Conservation (phyloP, 2,329 filamentous ascomycete species). For the Myriosclerotinia duriaeana region DNA sequence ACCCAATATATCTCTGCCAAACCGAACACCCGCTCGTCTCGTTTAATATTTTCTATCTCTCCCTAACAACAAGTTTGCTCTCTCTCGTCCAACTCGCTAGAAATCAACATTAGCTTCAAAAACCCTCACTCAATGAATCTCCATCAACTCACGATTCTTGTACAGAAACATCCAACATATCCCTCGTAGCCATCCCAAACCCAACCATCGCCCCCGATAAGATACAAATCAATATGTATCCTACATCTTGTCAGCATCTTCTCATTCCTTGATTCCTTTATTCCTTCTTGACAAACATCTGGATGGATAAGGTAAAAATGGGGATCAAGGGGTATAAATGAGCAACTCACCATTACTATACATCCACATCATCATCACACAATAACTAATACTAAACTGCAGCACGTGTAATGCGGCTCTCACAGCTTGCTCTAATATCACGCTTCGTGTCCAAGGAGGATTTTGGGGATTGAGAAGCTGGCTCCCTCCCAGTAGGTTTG, state of each 20-base stretch:
- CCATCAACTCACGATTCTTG: conserved; percentile 14
- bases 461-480: not conserved
- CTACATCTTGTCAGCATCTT: conserved; percentile 22
- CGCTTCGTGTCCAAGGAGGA: not conserved
- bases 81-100: conserved; percentile 17
- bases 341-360: conserved; percentile 32
- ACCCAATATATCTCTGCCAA: not conserved
- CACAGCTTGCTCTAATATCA: conserved; percentile 27
- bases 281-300: no score
- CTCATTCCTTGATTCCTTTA: not conserved
- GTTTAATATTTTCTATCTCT: not conserved
- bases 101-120: not conserved
- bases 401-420: conserved; percentile 29
- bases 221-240: conserved; percentile 34
- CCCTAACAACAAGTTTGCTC: conserved; percentile 24
- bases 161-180: conserved; percentile 21
- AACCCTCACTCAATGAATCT: not conserved
- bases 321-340: not conserved
- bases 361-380: conserved; percentile 33
- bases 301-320: no score
- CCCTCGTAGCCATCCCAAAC: conserved; percentile 33
- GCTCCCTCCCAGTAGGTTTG: conserved; percentile 26
- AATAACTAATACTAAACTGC: conserved; percentile 32
- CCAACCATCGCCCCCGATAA: conserved; percentile 30
- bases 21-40: not conserved